Evolutionary conservation across 768 basidiomycete genomes (phyloP).

Genomic region (Artomyces pyxidatus): DNA sequence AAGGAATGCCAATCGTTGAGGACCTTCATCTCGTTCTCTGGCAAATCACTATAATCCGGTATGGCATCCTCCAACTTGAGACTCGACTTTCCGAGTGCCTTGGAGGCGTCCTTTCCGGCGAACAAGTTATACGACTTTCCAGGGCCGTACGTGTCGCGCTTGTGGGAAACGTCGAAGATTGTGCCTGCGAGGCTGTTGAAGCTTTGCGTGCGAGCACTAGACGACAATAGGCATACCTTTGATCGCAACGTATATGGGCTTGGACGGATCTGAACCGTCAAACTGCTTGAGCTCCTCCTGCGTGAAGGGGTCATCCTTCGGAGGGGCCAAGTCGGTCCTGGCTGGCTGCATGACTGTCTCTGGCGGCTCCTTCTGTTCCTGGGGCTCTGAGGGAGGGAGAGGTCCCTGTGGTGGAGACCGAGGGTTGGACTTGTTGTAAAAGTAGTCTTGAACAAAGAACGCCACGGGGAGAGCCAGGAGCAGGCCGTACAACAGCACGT

Average conservation of each 20-base stretch:
- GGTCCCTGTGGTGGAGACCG: constrained; percentile 9
- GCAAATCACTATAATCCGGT: constrained; percentile 73
- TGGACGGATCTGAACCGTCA: constrained; percentile 56
- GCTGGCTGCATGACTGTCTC: constrained; percentile 77
- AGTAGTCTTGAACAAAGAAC: constrained; percentile 19
- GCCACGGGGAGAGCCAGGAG: constrained; percentile 25
- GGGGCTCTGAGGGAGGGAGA: constrained; percentile 19
- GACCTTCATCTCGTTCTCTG: constrained; percentile 65
- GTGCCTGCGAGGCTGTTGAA: constrained; percentile 42
- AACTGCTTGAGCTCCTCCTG: constrained; percentile 56
- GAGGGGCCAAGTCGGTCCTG: constrained; percentile 50
- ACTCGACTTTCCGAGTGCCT: constrained; percentile 84
- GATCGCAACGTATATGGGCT: constrained; percentile 87
- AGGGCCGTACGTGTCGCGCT: constrained; percentile 82
- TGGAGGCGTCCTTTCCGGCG: constrained; percentile 90
- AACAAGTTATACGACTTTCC: constrained; percentile 78
- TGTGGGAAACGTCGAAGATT: constrained; percentile 83
- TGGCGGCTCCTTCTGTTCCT: constrained; percentile 39
- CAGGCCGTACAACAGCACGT: constrained; percentile 24
- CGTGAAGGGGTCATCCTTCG: constrained; percentile 75
- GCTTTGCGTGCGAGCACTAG: neutral
- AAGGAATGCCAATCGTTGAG: constrained; percentile 87
- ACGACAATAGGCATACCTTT: constrained; percentile 51
- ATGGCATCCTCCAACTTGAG: constrained; percentile 81
- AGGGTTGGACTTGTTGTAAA: constrained; percentile 4